phyloP scores from a whole-genome alignment of 73 alveolate genomes.

The Breviolum minutum region DNA sequence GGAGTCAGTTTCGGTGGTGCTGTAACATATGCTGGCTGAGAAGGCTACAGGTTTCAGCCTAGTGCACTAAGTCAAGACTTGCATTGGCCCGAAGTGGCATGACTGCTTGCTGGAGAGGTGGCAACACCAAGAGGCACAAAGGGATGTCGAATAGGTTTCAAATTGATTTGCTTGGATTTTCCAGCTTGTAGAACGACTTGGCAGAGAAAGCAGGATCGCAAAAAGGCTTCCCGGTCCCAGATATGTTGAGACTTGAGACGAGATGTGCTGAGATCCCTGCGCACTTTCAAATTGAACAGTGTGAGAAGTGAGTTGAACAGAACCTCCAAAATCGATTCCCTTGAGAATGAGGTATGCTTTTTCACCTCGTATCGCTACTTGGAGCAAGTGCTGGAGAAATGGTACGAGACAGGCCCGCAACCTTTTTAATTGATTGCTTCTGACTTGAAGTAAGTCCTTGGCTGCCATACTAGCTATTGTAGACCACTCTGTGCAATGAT shows the following conservation, averaged over 20 bases:
- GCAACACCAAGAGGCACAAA: neutral
- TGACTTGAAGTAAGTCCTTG: too few species aligned
- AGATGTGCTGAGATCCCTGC: too few species aligned
- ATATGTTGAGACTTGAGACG: too few species aligned
- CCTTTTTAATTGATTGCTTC: neutral
- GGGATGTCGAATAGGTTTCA: neutral
- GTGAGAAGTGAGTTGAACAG: too few species aligned
- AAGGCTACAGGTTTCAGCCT: neutral
- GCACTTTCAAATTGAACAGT: too few species aligned
- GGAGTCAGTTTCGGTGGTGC: constrained; percentile 56
- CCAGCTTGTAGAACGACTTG: too few species aligned
- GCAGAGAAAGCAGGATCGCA: too few species aligned
- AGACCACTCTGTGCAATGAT: neutral
- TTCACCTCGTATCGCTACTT: constrained; percentile 97
- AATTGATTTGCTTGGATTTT: too few species aligned
- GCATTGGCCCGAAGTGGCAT: constrained; percentile 49
- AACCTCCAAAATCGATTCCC: neutral
- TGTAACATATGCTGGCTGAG: neutral
- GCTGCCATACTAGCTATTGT: neutral
- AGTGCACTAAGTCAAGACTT: neutral
- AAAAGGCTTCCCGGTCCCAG: too few species aligned
- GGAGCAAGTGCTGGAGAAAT: constrained; percentile 96
- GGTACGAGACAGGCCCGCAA: constrained; percentile 96
- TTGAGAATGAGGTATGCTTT: constrained; percentile 96
- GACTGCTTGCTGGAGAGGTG: neutral